Evolutionary conservation across 257 asterid species (phyloP), one percentile per base, ranked within the genome.

Genomic region (Solanum ossicruentum): DNA sequence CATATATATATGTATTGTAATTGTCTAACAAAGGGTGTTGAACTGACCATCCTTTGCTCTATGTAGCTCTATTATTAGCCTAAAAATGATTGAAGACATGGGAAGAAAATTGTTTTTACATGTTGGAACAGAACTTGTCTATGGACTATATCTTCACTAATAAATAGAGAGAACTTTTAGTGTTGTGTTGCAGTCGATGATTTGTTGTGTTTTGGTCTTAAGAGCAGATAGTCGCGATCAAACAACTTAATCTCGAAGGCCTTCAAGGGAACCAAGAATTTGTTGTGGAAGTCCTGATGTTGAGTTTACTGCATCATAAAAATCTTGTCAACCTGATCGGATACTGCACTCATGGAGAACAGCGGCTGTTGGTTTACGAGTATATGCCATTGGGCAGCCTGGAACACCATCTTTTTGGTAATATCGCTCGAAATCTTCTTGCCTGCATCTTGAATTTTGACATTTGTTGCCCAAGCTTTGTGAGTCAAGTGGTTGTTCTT

Each of bases 161-260:
- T 18, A 57, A 57, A 57, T 12, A 57, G 26, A 57, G 23, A 57
- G 20, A 56, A 67, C 10, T 32, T 32, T 32, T 67, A 32, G 75
- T 17, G 75, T 67, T 67, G 75, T 67, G 1, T 16, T 3, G 45
- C 21, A 67, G 49, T 69, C 9, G 77, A 67, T 67, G 88, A 58
- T 71, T 54, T 60, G 11, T 47, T 41, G 49, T 81, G 20, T 17
- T 54, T 84, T 63, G 83, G 41, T 86, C 80, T 80, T 10, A 13
- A 41, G 83, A 81, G 60, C 90, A 93, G 95, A 71, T 90, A 84
- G 95, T 93, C 80, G 88, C 85, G 36, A 70, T 85, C 82, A 85
- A 85, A 85, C 85, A 81, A 70, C 83, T 85, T 78, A 80, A 70
- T 81, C 78, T 58, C 8, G 88, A 85, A 67, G 88, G 88, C 7